These are phyloP conservation scores for Nakazawaea populi DNA, from an alignment of 805 yeast species.

Conservation along the genomic window DNA sequence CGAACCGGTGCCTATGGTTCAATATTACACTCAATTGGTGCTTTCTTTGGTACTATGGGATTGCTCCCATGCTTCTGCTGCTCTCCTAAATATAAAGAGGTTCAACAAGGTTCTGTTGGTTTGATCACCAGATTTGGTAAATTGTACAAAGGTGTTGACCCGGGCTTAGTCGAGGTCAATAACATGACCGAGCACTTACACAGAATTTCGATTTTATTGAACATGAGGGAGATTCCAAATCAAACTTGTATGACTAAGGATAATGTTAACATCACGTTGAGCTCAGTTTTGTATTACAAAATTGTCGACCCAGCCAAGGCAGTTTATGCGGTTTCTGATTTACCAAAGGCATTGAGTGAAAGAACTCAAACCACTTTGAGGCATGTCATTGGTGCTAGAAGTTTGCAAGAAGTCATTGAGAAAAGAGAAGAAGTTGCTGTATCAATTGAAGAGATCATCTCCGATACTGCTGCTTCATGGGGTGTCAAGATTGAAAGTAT, in stretches of 20 bases:
- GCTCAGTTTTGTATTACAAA: constrained; percentile 63
- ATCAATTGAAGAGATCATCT: constrained; percentile 53
- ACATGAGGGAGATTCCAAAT: constrained; percentile 59
- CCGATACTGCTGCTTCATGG: constrained; percentile 61
- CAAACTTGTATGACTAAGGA: constrained; percentile 68
- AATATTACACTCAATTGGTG: constrained; percentile 36
- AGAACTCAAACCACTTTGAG: constrained; percentile 70
- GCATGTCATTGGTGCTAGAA: constrained; percentile 63
- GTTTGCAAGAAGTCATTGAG: constrained; percentile 66
- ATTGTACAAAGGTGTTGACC: constrained; percentile 57
- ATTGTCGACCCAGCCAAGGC: constrained; percentile 66
- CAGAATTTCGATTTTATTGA: constrained; percentile 47
- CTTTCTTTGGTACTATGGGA: constrained; percentile 46
- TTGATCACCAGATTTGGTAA: constrained; percentile 63
- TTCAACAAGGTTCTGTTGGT: constrained; percentile 65
- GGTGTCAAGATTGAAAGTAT: constrained; percentile 66
- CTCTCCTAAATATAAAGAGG: constrained; percentile 48
- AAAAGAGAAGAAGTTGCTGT: constrained; percentile 67
- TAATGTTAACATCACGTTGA: constrained; percentile 55
- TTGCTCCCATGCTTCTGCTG: constrained; percentile 50
- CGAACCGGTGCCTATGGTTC: constrained; percentile 29
- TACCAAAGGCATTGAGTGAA: constrained; percentile 52
- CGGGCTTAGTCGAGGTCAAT: constrained; percentile 61
- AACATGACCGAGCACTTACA: constrained; percentile 54
- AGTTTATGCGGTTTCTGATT: constrained; percentile 46